phyloP scores from a whole-genome alignment of 1,284 basidiomycete genomes.

The Bjerkandera adusta region DNA sequence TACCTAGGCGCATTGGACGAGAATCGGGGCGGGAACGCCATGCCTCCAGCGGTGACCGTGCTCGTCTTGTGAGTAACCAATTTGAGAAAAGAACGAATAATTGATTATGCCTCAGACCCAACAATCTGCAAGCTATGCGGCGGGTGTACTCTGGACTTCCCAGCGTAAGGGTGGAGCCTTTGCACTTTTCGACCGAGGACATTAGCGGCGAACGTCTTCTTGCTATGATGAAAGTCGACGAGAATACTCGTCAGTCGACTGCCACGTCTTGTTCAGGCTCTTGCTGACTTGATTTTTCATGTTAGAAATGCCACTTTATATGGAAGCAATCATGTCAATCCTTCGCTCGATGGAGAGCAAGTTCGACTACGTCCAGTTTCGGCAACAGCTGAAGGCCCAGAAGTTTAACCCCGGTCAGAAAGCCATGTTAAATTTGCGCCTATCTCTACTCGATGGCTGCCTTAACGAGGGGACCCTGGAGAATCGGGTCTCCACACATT shows the following conservation, averaged over 20 bases:
- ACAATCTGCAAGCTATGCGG: constrained; percentile 22
- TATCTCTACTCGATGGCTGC: constrained; percentile 25
- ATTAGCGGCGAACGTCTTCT: constrained; percentile 32
- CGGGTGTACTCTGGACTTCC: constrained; percentile 28
- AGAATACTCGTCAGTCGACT: constrained; percentile 20
- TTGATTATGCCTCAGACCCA: constrained; percentile 2
- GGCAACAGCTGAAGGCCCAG: constrained; percentile 14
- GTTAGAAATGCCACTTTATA: constrained; percentile 11
- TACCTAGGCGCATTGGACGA: constrained; percentile 17
- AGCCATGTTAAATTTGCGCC: constrained; percentile 23
- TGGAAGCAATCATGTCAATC: constrained; percentile 18
- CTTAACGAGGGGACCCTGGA: constrained; percentile 12
- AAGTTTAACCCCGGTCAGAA: constrained; percentile 24
- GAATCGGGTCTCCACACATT: constrained; percentile 17
- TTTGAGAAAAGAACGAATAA: background rate
- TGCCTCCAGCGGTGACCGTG: constrained; percentile 5
- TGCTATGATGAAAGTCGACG: constrained; percentile 34
- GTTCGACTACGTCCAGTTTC: constrained; percentile 25
- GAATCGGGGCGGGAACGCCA: background rate
- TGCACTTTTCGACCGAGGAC: constrained; percentile 29
- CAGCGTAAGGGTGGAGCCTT: constrained; percentile 27
- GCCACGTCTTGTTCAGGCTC: background rate
- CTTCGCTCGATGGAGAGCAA: constrained; percentile 24
- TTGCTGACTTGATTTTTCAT: background rate
- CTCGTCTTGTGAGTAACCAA: constrained; percentile 22